Percentiles rank a stretch among this genome's conserved stretches.
Evolutionary conservation across 1,284 basidiomycete genomes (phyloP).

Genomic region (Chiua sp.): DNA sequence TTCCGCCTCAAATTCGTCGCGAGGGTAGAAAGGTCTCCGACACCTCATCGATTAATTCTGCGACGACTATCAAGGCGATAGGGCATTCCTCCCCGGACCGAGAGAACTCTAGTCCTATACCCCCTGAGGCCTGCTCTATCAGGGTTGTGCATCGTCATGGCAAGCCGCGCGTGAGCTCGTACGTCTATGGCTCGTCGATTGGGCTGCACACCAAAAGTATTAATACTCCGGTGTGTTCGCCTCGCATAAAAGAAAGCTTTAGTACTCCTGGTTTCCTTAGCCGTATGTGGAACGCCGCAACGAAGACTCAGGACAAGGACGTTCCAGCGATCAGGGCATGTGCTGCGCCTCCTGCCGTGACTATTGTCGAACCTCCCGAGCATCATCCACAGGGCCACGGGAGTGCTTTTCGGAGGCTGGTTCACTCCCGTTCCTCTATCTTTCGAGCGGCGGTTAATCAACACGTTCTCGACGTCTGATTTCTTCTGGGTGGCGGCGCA

Average conservation of each 20-base stretch:
- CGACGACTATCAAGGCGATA: constrained; percentile 43
- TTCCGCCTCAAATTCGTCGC: constrained; percentile 51
- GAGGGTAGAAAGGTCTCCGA: constrained; percentile 59
- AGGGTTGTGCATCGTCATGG: constrained; percentile 32
- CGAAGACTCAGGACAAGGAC: constrained; percentile 49
- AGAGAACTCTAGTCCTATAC: constrained; percentile 27
- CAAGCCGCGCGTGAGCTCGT: constrained; percentile 34
- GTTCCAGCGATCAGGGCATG: constrained; percentile 29
- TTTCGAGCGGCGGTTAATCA: constrained; percentile 40
- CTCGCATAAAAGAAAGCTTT: constrained; percentile 35
- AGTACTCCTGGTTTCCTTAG: constrained; percentile 57
- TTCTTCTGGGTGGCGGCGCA: constrained; percentile 1
- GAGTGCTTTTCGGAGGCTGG: constrained; percentile 38
- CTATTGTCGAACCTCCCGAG: constrained; percentile 41
- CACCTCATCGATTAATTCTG: constrained; percentile 52
- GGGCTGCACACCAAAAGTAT: constrained; percentile 19
- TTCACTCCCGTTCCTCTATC: constrained; percentile 52
- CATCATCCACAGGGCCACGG: constrained; percentile 35
- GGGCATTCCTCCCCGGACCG: constrained; percentile 26
- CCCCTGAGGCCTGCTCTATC: constrained; percentile 28
- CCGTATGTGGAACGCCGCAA: constrained; percentile 68
- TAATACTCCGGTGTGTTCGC: constrained; percentile 16
- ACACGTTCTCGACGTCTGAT: constrained; percentile 37
- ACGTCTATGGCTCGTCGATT: constrained; percentile 32
- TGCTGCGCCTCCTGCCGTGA: constrained; percentile 34